A percentile compares a stretch with the other conserved stretches of the same genome.
These are phyloP conservation scores for Penicillium sclerotiorum DNA, from an alignment of 2,329 filamentous ascomycete genomes.

Conservation along the genomic window DNA sequence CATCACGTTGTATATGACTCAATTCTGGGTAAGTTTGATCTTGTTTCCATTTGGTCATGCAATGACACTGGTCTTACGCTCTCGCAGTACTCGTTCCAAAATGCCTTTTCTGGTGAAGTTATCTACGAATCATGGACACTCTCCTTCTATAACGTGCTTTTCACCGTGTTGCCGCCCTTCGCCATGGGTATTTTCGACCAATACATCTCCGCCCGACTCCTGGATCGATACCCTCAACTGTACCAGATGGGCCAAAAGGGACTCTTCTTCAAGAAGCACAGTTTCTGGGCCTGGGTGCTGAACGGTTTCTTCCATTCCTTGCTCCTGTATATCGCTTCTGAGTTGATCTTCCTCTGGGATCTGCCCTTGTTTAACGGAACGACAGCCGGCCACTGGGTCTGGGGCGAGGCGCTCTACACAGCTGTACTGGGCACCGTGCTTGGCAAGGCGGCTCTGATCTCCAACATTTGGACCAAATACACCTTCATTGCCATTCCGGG, in stretches of 20 bases:
- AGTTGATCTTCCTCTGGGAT: constrained; percentile 81
- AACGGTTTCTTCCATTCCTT: constrained; percentile 97
- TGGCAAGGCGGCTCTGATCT: constrained; percentile 90
- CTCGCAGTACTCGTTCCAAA: constrained; percentile 89
- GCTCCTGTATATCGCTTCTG: constrained; percentile 82
- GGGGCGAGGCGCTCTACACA: constrained; percentile 94
- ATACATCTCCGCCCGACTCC: constrained; percentile 88
- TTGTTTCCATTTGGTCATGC: not conserved
- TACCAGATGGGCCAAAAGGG: constrained; percentile 93
- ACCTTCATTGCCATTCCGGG: constrained; percentile 94
- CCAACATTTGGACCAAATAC: constrained; percentile 99
- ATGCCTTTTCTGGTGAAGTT: constrained; percentile 94
- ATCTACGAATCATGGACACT: constrained; percentile 99
- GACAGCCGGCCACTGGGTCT: constrained; percentile 92
- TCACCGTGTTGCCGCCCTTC: constrained; percentile 89
- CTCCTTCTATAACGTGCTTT: constrained; percentile 99
- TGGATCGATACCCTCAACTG: constrained; percentile 94
- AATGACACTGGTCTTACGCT: constrained; percentile 19
- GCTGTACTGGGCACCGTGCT: constrained; percentile 91
- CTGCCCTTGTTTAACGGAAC: constrained; percentile 77
- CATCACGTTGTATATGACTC: constrained; percentile 96
- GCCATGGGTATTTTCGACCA: constrained; percentile 97
- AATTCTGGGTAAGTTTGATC: constrained; percentile 79
- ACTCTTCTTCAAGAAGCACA: constrained; percentile 88
- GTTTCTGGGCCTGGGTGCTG: constrained; percentile 88